Percentiles rank a stretch among this genome's conserved stretches.
Evolutionary conservation across 139 green algal species (phyloP).

Genomic region (Chlorella ohadii): DNA sequence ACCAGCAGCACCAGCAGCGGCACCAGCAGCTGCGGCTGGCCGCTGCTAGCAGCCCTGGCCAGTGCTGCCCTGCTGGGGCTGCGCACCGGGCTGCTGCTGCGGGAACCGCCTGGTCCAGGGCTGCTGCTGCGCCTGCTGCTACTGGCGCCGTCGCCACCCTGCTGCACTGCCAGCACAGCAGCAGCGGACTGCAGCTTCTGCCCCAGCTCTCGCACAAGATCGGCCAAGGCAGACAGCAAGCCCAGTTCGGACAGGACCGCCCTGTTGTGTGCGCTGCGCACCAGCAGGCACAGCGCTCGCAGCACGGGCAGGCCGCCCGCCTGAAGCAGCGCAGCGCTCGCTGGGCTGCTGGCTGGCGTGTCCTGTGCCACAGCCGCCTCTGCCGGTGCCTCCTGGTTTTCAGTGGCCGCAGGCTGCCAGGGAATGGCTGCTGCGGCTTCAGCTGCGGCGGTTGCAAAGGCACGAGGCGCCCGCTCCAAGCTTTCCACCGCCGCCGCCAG

Average conservation of each 20-base stretch:
- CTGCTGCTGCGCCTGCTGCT: background rate
- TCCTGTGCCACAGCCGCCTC: background rate
- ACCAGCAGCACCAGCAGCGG: background rate
- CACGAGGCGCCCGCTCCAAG: slow-evolving; percentile 19
- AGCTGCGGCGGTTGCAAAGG: background rate
- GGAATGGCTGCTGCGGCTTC: background rate
- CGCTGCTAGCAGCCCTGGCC: background rate
- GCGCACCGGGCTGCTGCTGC: background rate
- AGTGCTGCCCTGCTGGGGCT: background rate
- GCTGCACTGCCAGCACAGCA: slow-evolving; percentile 13
- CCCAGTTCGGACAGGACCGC: slow-evolving; percentile 35
- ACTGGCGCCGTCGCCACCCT: background rate
- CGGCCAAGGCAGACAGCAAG: slow-evolving; percentile 34
- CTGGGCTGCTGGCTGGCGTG: background rate
- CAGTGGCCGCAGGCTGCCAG: no score
- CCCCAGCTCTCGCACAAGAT: slow-evolving; percentile 1
- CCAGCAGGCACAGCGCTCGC: slow-evolving; percentile 35
- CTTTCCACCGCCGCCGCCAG: slow-evolving; percentile 24
- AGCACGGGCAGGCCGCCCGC: slow-evolving; percentile 32
- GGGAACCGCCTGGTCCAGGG: background rate
- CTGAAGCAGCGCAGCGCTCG: slow-evolving; percentile 7
- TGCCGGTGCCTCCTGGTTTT: background rate
- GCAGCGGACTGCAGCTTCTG: slow-evolving; percentile 32
- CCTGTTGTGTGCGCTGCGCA: slow-evolving; percentile 45
- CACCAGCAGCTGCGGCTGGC: background rate